Percentiles rank a stretch among this genome's conserved stretches.
These are phyloP conservation scores for Dothistroma septosporum DNA, from an alignment of 2,329 filamentous ascomycete species.

Conservation along the genomic window DNA sequence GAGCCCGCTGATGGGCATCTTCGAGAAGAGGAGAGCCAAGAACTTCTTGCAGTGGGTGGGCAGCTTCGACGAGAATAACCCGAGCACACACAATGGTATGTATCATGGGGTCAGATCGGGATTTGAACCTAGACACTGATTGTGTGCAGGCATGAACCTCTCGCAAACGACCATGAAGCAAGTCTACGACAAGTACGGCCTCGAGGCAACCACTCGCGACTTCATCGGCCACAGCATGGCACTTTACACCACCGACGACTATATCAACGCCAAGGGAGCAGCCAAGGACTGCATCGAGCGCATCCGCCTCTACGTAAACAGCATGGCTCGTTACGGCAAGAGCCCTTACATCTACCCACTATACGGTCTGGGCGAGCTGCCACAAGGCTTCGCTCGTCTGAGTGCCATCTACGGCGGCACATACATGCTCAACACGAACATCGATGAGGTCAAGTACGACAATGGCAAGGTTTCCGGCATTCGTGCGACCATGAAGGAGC, in stretches of 20 bases:
- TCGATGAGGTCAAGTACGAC: slow-evolving; percentile 79
- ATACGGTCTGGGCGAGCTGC: slow-evolving; percentile 94
- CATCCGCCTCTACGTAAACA: slow-evolving; percentile 95
- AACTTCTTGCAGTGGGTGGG: slow-evolving; percentile 95
- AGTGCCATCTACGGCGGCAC: slow-evolving; percentile 98
- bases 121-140: slow-evolving; percentile 8
- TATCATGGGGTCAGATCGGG: not conserved
- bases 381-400: slow-evolving; percentile 93
- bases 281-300: slow-evolving; percentile 84
- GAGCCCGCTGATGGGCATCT: slow-evolving; percentile 93
- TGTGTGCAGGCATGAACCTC: slow-evolving; percentile 65
- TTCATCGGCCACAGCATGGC: slow-evolving; percentile 99
- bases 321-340: slow-evolving; percentile 94
- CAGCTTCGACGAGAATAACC: slow-evolving; percentile 74
- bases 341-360: slow-evolving; percentile 99
- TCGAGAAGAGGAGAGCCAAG: slow-evolving; percentile 96
- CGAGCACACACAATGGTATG: slow-evolving; percentile 82
- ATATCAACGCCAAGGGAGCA: slow-evolving; percentile 67
- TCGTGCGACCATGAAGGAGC: slow-evolving; percentile 92
- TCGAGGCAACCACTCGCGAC: slow-evolving; percentile 83
- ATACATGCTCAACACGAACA: slow-evolving; percentile 96
- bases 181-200: slow-evolving; percentile 96
- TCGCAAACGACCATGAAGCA: slow-evolving; percentile 85
- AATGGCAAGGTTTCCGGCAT: slow-evolving; percentile 86
- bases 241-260: slow-evolving; percentile 84